A percentile compares a stretch with the other conserved stretches of the same genome.
phyloP scores from a whole-genome alignment of 495 filamentous ascomycete species.

The Penicillium cinerascens region DNA sequence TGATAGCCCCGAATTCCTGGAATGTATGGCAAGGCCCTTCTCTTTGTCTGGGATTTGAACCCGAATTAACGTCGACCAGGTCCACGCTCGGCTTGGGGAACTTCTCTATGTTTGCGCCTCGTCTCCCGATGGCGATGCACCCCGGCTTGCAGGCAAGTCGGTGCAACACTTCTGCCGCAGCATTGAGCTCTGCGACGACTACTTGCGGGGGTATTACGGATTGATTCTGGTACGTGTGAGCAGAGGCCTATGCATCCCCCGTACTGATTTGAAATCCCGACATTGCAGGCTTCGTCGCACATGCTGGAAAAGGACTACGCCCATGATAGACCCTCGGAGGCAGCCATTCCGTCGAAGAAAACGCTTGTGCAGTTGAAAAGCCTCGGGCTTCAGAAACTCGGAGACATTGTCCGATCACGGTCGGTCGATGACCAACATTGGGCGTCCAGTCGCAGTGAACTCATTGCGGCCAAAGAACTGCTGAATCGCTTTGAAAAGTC shows the following conservation, averaged over 20 bases:
- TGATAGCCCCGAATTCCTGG: constrained; percentile 91
- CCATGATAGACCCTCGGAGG: constrained; percentile 1
- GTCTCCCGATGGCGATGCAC: constrained; percentile 38
- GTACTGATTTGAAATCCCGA: neutral
- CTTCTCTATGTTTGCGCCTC: constrained; percentile 66
- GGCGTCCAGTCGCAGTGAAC: constrained; percentile 69
- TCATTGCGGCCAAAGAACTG: constrained; percentile 73
- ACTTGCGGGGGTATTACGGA: constrained; percentile 89
- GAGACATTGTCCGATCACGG: constrained; percentile 66
- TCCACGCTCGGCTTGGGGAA: constrained; percentile 87
- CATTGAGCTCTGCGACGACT: constrained; percentile 89
- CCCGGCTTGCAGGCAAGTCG: constrained; percentile 61
- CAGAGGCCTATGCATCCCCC: neutral
- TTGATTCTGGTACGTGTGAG: constrained; percentile 64
- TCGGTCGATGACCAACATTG: constrained; percentile 54
- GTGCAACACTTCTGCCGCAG: constrained; percentile 82
- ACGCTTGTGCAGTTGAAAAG: constrained; percentile 67
- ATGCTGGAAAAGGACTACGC: constrained; percentile 17
- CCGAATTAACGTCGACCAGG: constrained; percentile 38
- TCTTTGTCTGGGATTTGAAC: neutral
- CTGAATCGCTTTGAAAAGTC: constrained; percentile 43
- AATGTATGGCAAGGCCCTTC: constrained; percentile 58
- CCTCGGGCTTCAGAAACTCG: constrained; percentile 68
- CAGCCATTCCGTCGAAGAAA: constrained; percentile 31
- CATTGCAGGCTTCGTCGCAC: constrained; percentile 16